These are phyloP conservation scores for Plasmodium cynomolgi DNA, from an alignment of 169 alveolate species.

Conservation along the genomic window DNA sequence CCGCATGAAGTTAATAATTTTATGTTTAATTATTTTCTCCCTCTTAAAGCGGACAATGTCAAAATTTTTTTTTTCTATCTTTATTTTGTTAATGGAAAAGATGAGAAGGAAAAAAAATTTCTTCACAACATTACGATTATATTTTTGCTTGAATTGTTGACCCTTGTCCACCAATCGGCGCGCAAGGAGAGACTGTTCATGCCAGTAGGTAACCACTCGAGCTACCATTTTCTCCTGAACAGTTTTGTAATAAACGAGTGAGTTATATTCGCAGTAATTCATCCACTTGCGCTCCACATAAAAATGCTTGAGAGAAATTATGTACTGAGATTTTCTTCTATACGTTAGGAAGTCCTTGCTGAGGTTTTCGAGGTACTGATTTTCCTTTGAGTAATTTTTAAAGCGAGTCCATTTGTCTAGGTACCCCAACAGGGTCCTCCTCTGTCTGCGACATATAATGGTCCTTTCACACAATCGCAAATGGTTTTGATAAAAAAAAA, in stretches of 20 bases:
- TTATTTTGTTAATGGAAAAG: constrained; percentile 47
- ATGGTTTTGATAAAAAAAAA: constrained; percentile 46
- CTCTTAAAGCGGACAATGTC: constrained; percentile 48
- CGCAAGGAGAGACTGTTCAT: neutral
- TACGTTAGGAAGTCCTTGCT: constrained; percentile 2
- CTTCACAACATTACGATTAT: constrained; percentile 8
- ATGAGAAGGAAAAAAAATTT: constrained; percentile 49
- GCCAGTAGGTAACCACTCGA: constrained; percentile 7
- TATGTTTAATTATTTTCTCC: constrained; percentile 24
- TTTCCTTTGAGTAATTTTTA: constrained; percentile 20
- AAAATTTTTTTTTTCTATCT: constrained; percentile 52
- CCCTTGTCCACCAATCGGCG: neutral
- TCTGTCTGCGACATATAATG: constrained; percentile 6
- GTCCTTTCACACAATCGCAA: constrained; percentile 30
- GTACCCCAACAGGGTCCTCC: neutral
- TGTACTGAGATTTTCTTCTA: constrained; percentile 23
- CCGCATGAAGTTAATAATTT: neutral
- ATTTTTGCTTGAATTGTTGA: neutral
- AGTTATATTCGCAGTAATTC: constrained; percentile 61
- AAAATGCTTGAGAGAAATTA: constrained; percentile 30
- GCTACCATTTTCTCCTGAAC: constrained; percentile 7
- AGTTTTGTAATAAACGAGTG: constrained; percentile 31
- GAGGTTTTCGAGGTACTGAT: neutral
- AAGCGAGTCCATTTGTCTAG: constrained; percentile 22
- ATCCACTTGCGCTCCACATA: constrained; percentile 45